Conservation (phyloP, 2,329 filamentous ascomycete species). For the Neonectria punicea region DNA sequence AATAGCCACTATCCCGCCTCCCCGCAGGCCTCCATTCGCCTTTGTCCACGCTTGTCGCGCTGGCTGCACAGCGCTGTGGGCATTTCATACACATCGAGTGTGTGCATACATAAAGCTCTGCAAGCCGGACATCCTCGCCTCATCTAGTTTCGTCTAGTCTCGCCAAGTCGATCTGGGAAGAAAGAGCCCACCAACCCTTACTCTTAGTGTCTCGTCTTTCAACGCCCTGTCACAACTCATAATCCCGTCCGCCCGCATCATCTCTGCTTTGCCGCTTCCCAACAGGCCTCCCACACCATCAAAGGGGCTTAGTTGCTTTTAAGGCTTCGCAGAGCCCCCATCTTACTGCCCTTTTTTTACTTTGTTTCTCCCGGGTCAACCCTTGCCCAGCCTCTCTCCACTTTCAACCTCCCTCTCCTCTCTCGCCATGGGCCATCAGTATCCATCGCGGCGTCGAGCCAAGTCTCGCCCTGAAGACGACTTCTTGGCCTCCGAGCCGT, state of each 20-base stretch:
- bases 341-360: not conserved
- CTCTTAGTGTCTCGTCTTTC: not conserved
- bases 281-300: not conserved
- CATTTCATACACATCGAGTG: too few species aligned
- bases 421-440: conserved; percentile 41
- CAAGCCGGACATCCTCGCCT: conserved; percentile 14
- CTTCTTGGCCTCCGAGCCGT: conserved; percentile 33
- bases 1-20: not conserved
- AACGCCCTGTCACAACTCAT: conserved; percentile 1
- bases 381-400: not conserved
- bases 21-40: conserved; percentile 2
- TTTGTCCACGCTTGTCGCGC: conserved; percentile 3
- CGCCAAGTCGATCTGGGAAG: conserved; percentile 22
- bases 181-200: not conserved
- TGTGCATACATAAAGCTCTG: conserved; percentile 35
- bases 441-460: conserved; percentile 38
- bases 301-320: not conserved
- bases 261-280: not conserved
- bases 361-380: not conserved
- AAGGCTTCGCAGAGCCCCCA: not conserved
- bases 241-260: conserved; percentile 12
- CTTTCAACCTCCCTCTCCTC: not conserved
- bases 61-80: not conserved
- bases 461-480: conserved; percentile 42
- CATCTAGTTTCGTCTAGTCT: conserved; percentile 17